Evolutionary conservation across 805 yeast genomes (phyloP), one percentile per base, ranked within the genome.

Genomic region (Maudiozyma saulgeensis): DNA sequence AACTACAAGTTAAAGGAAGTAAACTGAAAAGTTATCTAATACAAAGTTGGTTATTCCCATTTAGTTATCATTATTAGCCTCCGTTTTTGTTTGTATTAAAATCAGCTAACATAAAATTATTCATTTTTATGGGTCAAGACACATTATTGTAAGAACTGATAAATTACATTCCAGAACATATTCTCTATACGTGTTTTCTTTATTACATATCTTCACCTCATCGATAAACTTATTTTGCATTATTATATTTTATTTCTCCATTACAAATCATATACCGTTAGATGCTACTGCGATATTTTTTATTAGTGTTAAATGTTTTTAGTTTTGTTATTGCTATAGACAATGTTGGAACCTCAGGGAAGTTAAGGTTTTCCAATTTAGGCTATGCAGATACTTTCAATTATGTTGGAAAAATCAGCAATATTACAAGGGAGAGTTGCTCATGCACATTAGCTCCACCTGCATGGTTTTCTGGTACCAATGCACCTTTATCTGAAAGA

Each of bases 401-500:
- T n/a, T 56, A 54, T 6, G 61, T 60, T 34, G 47, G 49, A 25
- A 51, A 55, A 40, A 49, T 61, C 18, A 51, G 50, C 13, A 48
- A 58, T 42, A 18, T n/a, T 2, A 48, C 49, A 23, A 47, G 45
- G 43, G 43, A 49, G 3, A 51, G 49, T 23, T 58, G 63, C 49
- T 43, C 56, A 16, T 62, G 66, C 47, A 53, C 53, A 13, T 58
- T 59, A 4, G 59, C 53, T 31, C 59, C 53, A 9, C 35, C 37
- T 15, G 50, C 45, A 31, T 58, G 59, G 57, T 61, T 61, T 43
- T 62, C 71, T 8, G 89, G 89, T 19, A 42, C 78, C 5, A 81
- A 80, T 59, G 69, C 87, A 11, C 90, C 90, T 1, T 56, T 82
- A 26, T 67, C 80, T 55, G 80, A 73, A 48, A 85, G 78, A 53